Evolutionary conservation across 2,329 filamentous ascomycete genomes (phyloP).

Genomic region (Fusarium sp.): DNA sequence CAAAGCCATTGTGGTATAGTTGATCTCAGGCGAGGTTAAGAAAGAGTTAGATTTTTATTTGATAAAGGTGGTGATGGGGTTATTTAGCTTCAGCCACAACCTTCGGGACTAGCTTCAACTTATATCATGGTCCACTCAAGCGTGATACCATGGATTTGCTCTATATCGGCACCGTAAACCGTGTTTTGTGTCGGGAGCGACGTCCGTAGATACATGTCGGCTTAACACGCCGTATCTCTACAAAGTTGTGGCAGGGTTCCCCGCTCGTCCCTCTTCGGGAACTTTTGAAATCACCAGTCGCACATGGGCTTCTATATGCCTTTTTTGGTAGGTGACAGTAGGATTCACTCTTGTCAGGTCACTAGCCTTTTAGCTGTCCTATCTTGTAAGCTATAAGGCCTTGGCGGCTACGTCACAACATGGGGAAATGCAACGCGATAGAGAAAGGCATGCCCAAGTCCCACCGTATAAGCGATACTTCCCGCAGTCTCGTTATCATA

Average conservation of each 20-base stretch:
- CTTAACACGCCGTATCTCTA: not conserved
- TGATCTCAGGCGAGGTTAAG: not conserved
- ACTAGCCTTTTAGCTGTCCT: not conserved
- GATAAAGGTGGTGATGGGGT: not conserved
- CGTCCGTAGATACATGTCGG: constrained; percentile 16
- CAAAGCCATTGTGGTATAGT: constrained; percentile 13
- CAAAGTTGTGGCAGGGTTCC: constrained; percentile 29
- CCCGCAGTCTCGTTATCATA: not conserved
- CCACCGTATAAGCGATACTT: not conserved
- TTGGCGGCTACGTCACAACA: not conserved
- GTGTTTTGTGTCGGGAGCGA: constrained; percentile 6
- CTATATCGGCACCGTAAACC: constrained; percentile 9
- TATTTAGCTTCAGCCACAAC: not conserved
- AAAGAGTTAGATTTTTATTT: not conserved
- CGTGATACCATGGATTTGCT: not conserved
- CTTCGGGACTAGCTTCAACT: not conserved
- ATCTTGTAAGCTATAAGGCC: not conserved
- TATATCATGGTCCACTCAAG: not conserved
- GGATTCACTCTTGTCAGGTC: constrained; percentile 3
- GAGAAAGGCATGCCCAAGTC: not conserved
- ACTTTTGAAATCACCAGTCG: constrained; percentile 25
- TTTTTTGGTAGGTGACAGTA: constrained; percentile 26
- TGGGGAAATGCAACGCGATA: not conserved
- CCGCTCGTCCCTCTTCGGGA: constrained; percentile 20
- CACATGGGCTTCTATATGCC: constrained; percentile 23